Conservation (phyloP, 1,284 basidiomycete species). For the Ceratobasidium theobromae region DNA sequence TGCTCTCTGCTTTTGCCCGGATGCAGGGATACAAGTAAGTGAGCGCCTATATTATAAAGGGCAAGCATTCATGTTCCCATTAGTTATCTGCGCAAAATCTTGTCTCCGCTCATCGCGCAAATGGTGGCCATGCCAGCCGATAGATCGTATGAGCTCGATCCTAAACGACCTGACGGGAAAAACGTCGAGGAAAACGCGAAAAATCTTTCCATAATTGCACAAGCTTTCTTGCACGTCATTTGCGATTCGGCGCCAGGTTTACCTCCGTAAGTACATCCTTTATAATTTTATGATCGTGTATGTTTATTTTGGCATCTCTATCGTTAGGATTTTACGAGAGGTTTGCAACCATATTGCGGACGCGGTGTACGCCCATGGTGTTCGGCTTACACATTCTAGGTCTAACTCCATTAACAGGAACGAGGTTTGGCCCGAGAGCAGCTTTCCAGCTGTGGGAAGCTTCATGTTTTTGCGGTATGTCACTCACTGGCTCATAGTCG, state of each 20-base stretch:
- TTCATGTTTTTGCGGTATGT: constrained; percentile 84
- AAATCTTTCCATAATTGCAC: constrained; percentile 72
- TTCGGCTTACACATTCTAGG: constrained; percentile 9
- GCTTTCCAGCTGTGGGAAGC: constrained; percentile 83
- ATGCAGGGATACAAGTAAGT: constrained; percentile 75
- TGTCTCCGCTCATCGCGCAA: constrained; percentile 72
- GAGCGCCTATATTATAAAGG: background rate
- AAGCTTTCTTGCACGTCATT: constrained; percentile 76
- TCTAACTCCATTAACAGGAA: constrained; percentile 45
- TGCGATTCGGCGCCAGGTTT: constrained; percentile 67
- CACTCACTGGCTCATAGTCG: constrained; percentile 47
- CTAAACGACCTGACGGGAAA: constrained; percentile 55
- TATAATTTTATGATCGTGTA: background rate
- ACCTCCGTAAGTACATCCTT: constrained; percentile 63
- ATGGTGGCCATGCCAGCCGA: constrained; percentile 73
- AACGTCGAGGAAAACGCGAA: constrained; percentile 69
- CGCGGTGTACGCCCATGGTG: constrained; percentile 62
- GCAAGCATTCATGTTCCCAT: background rate
- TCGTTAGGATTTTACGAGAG: constrained; percentile 58
- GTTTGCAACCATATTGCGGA: constrained; percentile 82
- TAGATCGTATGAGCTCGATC: constrained; percentile 79
- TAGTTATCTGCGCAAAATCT: constrained; percentile 70
- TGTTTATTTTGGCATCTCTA: constrained; percentile 41
- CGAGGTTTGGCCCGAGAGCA: constrained; percentile 77
- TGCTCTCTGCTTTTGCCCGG: constrained; percentile 81